A percentile compares a stretch with the other conserved stretches of the same genome.
phyloP scores from a whole-genome alignment of 2,329 filamentous ascomycete species.

The Periglandula ipomoeae region DNA sequence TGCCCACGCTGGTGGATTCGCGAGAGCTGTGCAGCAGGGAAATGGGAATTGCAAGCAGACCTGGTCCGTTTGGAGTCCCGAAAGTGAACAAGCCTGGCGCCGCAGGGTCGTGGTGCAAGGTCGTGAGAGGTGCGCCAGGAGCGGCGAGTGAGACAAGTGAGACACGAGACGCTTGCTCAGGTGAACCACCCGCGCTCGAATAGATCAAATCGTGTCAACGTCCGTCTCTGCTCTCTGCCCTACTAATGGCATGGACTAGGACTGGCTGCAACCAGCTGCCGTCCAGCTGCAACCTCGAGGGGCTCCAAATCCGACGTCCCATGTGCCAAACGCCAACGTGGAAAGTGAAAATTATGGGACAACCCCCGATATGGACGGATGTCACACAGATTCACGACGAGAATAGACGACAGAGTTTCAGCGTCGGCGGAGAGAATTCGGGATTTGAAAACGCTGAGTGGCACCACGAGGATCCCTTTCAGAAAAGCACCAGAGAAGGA shows the following conservation, averaged over 20 bases:
- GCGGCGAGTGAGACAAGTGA: conserved; percentile 1
- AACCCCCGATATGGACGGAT: background rate
- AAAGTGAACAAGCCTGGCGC: background rate
- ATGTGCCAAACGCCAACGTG: background rate
- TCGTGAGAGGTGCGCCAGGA: background rate
- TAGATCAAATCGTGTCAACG: too few relatives aligned
- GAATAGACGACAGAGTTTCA: background rate
- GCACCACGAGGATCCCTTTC: background rate
- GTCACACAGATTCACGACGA: background rate
- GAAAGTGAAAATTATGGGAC: background rate
- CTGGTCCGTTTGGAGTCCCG: too few relatives aligned
- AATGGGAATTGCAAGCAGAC: background rate
- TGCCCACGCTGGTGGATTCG: background rate
- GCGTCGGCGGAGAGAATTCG: background rate
- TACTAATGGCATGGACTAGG: too few relatives aligned
- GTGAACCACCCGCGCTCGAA: background rate
- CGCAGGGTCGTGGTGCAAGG: background rate
- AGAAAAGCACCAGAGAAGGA: background rate
- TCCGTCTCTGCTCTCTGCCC: too few relatives aligned
- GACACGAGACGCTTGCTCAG: background rate
- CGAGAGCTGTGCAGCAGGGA: background rate
- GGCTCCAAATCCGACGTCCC: background rate
- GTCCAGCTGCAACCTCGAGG: background rate
- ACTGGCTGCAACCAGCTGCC: background rate
- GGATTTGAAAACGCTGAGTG: background rate